Conservation (phyloP, 2,329 filamentous ascomycete species). For the Mollisia scopiformis region DNA sequence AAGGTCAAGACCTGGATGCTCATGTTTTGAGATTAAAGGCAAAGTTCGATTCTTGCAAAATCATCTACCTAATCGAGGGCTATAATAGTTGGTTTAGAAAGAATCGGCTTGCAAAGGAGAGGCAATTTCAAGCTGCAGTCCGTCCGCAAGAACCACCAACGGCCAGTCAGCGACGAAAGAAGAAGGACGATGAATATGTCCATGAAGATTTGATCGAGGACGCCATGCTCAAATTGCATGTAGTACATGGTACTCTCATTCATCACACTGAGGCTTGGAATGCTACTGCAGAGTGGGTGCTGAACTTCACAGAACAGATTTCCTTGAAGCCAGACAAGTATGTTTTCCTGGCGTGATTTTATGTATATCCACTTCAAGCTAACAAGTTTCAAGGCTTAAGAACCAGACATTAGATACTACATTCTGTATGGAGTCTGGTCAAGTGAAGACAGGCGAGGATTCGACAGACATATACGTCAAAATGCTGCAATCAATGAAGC, state of each 20-base stretch:
- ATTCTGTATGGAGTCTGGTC: slow-evolving; percentile 81
- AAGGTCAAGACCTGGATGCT: slow-evolving; percentile 55
- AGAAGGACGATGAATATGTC: slow-evolving; percentile 52
- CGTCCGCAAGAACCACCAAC: slow-evolving; percentile 37
- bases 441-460: slow-evolving; percentile 72
- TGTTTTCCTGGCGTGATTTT: no score
- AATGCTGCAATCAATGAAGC: slow-evolving; percentile 76
- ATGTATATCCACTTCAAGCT: no score
- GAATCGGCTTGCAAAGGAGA: slow-evolving; percentile 68
- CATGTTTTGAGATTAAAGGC: slow-evolving; percentile 60
- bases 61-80: slow-evolving; percentile 76
- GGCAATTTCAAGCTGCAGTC: slow-evolving; percentile 68
- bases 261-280: slow-evolving; percentile 65
- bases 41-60: slow-evolving; percentile 53
- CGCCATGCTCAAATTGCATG: slow-evolving; percentile 70
- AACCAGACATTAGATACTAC: slow-evolving; percentile 54
- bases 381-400: slow-evolving; percentile 34
- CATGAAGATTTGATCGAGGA: slow-evolving; percentile 73
- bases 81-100: slow-evolving; percentile 68
- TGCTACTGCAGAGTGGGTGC: slow-evolving; percentile 75
- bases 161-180: slow-evolving; percentile 34
- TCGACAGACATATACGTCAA: slow-evolving; percentile 68
- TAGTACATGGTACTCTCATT: slow-evolving; percentile 67
- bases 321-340: slow-evolving; percentile 74
- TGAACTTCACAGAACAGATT: slow-evolving; percentile 76